Evolutionary conservation across 306 rosid genomes (phyloP).

Genomic region (Canavalia ensiformis): DNA sequence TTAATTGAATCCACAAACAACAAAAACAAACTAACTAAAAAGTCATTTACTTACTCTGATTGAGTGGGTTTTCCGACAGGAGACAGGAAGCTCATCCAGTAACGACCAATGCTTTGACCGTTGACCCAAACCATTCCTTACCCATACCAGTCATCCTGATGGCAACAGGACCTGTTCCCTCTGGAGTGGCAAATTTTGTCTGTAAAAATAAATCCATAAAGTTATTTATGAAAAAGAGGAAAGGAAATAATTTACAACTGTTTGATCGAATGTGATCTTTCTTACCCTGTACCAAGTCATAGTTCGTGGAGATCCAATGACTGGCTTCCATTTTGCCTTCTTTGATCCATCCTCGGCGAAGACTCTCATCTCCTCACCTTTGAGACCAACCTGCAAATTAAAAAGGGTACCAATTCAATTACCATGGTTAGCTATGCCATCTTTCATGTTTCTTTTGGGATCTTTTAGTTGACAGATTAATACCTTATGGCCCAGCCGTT

Average conservation of each 20-base stretch:
- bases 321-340: conserved; percentile 57
- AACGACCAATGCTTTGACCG: conserved; percentile 78
- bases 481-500: conserved; percentile 79
- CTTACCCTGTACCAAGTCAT: conserved; percentile 85
- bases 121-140: conserved; percentile 86
- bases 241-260: too few species aligned
- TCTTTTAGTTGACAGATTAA: not conserved
- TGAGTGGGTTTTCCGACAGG: conserved; percentile 68
- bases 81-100: conserved; percentile 82
- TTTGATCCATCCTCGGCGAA: conserved; percentile 64
- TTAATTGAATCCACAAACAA: not conserved
- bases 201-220: conserved; percentile 23
- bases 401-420: not conserved
- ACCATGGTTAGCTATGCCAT: not conserved
- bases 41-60: conserved; percentile 59
- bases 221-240: too few species aligned
- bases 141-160: conserved; percentile 83
- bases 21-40: too few species aligned
- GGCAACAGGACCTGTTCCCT: conserved; percentile 75
- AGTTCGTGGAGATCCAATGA: conserved; percentile 42
- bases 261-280: too few species aligned
- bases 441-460: not conserved
- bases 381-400: conserved; percentile 61
- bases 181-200: conserved; percentile 76
- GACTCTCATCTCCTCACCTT: conserved; percentile 57